These are phyloP conservation scores for Penicillium sp. DNA, from an alignment of 2,329 filamentous ascomycete species.

Conservation along the genomic window DNA sequence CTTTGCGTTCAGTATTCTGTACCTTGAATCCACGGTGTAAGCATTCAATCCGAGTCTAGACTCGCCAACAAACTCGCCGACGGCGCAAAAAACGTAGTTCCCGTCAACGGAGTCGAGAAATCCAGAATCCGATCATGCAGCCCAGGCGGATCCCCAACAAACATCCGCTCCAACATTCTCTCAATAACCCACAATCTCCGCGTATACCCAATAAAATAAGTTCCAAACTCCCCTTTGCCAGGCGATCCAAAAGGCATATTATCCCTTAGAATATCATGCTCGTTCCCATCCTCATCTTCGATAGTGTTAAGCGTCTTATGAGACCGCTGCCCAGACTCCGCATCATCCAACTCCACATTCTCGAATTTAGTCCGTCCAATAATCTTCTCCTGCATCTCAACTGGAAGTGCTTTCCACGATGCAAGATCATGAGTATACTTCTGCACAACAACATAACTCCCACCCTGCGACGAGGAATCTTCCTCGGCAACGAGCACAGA, in stretches of 20 bases:
- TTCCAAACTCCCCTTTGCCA: constrained; percentile 53
- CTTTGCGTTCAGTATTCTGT: too few species aligned
- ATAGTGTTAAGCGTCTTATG: constrained; percentile 60
- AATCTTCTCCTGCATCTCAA: constrained; percentile 56
- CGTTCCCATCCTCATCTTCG: constrained; percentile 51
- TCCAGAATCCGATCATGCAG: constrained; percentile 58
- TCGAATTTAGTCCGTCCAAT: constrained; percentile 60
- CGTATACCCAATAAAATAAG: constrained; percentile 61
- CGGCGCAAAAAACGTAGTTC: constrained; percentile 56
- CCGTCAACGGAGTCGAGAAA: constrained; percentile 55
- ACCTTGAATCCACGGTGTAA: neutral
- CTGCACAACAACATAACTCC: constrained; percentile 61
- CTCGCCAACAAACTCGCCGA: constrained; percentile 39
- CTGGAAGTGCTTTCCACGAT: constrained; percentile 48
- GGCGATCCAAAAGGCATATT: constrained; percentile 64
- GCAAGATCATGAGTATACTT: constrained; percentile 59
- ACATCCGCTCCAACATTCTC: constrained; percentile 60
- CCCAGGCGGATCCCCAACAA: constrained; percentile 55
- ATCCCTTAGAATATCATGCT: constrained; percentile 57
- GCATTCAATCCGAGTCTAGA: constrained; percentile 20
- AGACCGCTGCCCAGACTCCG: constrained; percentile 47
- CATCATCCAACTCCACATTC: constrained; percentile 59
- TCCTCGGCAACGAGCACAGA: constrained; percentile 48
- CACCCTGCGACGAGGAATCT: constrained; percentile 46
- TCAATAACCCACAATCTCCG: constrained; percentile 57